phyloP scores from a whole-genome alignment of 371 early-diverging fungal species.

The Circinella umbellata region DNA sequence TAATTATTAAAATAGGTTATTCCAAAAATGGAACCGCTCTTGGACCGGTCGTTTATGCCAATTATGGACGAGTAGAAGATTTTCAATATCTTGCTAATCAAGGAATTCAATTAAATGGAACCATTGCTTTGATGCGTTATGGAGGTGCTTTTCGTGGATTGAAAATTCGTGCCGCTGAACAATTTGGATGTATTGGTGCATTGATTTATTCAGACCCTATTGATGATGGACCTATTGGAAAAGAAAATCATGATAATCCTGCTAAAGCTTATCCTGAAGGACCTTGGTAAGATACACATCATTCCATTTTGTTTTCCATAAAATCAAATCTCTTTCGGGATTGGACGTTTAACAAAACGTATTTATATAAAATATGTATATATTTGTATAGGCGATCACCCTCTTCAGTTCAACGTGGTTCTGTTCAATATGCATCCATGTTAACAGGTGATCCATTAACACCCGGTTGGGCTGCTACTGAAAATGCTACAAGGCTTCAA shows the following conservation, averaged over 20 bases:
- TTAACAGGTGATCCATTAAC: slow-evolving; percentile 72
- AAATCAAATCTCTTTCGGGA: too few relatives aligned
- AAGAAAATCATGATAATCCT: slow-evolving; percentile 39
- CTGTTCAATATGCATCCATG: slow-evolving; percentile 53
- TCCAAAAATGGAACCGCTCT: slow-evolving; percentile 66
- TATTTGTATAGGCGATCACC: slow-evolving; percentile 48
- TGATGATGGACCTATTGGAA: slow-evolving; percentile 27
- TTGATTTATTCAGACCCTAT: slow-evolving; percentile 43
- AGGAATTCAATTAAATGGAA: slow-evolving; percentile 53
- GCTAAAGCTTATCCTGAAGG: slow-evolving; percentile 65
- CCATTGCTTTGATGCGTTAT: slow-evolving; percentile 65
- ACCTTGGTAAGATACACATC: slow-evolving; percentile 36
- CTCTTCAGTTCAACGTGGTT: slow-evolving; percentile 63
- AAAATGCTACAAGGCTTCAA: slow-evolving; percentile 52
- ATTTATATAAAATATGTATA: background rate
- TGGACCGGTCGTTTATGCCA: slow-evolving; percentile 67
- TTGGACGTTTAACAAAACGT: too few relatives aligned
- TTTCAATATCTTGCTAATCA: slow-evolving; percentile 50
- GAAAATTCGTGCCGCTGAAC: slow-evolving; percentile 65
- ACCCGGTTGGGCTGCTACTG: slow-evolving; percentile 59
- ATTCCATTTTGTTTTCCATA: background rate
- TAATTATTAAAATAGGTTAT: slow-evolving; percentile 30
- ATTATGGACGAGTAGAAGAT: slow-evolving; percentile 66
- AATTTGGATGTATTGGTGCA: slow-evolving; percentile 60
- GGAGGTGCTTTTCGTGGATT: slow-evolving; percentile 60